phyloP scores from a whole-genome alignment of 352 stramenopile genomes.

The Pelagophyceae sp. region DNA sequence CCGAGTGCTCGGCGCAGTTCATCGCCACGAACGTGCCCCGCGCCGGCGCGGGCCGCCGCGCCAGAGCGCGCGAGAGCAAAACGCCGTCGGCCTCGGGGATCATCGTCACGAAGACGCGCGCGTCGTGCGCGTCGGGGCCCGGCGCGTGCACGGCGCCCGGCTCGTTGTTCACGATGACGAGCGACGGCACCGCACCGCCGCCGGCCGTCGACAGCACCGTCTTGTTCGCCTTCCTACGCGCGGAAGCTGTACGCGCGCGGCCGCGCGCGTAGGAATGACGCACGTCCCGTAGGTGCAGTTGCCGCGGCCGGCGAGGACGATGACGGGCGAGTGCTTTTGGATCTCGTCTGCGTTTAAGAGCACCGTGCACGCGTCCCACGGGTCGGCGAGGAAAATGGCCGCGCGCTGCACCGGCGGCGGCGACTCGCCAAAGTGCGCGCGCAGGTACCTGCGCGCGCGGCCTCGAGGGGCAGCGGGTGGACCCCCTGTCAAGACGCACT shows the following conservation, averaged over 20 bases:
- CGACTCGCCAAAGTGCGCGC: slow-evolving; percentile 3
- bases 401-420: background rate
- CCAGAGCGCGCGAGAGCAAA: background rate
- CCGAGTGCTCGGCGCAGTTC: slow-evolving; percentile 12
- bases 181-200: background rate
- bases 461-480: too few species aligned
- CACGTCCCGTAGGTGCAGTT: slow-evolving; percentile 11
- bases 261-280: too few species aligned
- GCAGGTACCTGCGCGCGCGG: too few species aligned
- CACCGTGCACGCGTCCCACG: background rate
- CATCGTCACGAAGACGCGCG: background rate
- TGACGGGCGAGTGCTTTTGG: background rate
- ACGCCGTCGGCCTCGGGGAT: background rate
- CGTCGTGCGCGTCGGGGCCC: slow-evolving; percentile 13
- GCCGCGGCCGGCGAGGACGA: background rate
- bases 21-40: background rate
- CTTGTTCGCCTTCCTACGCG: slow-evolving; percentile 9
- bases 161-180: slow-evolving; percentile 13
- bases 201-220: background rate
- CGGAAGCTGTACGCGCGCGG: too few species aligned
- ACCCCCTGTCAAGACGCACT: too few species aligned
- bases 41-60: background rate
- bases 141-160: slow-evolving; percentile 4
- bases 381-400: background rate
- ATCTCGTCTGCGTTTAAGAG: background rate